Base-by-base conservation (phyloP, 495 filamentous ascomycete genomes). In the Astrocystis sublimbata region DNA sequence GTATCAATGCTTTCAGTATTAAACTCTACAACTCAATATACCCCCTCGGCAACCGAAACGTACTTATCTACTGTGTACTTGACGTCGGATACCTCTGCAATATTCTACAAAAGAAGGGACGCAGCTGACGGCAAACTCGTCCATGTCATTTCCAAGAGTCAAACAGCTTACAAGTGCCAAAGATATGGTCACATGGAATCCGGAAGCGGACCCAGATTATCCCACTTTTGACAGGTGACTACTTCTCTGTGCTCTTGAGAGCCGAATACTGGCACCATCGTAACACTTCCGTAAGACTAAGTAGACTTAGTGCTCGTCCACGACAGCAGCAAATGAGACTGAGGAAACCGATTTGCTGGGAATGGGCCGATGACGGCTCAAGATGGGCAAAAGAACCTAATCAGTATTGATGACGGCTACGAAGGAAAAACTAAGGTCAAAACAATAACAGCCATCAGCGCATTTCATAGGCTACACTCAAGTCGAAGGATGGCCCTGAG, bases 101-200 rank as follows among this genome's bases (percentile, higher is more conserved):
- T 67, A 68, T 56, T n/a, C n/a, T n/a, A n/a, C 13, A 36, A 36
- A 66, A 67, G 69, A 66, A 67, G 71, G 71, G 71, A 72, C 63
- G 69, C 71, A 76, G 68, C 70, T 73, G 70, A 71, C 70, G 74
- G 71, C 71, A 68, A 55, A 67, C 66, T 58, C 63, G 66, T 63
- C 70, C 65, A 71, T 69, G 61, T 67, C 72, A 68, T 54, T 66
- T 65, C 67, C 68, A 68, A 68, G 69, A 73, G 71, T 63, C 31
- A 63, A 58, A 67, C 41, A 53, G 65, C 64, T 68, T 71, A 69
- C 68, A 71, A 75, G 65, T 41, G 64, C 64, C n/a, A 73, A 47
- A 62, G 75, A 69, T 62, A 53, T 35, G 35, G 65, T 68, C 61
- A 68, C 71, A 62, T 65, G 73, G 65, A 69, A 66, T 67, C 75